Evolutionary conservation across 345 rosid genomes (phyloP), one percentile per base, ranked within the genome.

Genomic region (Gossypium raimondii): DNA sequence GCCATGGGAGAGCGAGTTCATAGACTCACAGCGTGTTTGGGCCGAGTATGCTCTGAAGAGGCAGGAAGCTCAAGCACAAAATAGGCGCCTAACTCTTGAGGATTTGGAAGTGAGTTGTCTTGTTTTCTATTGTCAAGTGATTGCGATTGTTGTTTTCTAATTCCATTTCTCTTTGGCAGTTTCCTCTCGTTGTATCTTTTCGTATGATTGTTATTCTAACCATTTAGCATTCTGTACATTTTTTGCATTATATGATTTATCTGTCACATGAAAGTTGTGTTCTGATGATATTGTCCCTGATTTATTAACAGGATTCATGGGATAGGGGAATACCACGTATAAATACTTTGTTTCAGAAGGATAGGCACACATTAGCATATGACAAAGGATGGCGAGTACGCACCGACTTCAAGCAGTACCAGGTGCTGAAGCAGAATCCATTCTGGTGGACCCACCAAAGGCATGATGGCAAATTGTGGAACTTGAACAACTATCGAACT

Each of bases 401-500:
- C 52, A 96, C 99, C 16, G 99, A 96, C 83, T 96, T 96, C 75
- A 96, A 96, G 88, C 99, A 93, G 76, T 96, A 96, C 81, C 99
- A 96, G 82, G 99, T 96, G 78, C 81, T 93, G 75, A 96, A 96
- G 79, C 99, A 96, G 84, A 93, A 96, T 70, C 99, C 98, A 71
- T 96, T 96, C 89, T 96, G 98, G 98, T 96, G 99, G 99, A 96
- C 99, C 0, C 98, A 96, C 81, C 99, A 96, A 84, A 90, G 98
- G 80, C 99, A 96, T 80, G 99, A 96, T 86, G 99, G 99, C 60
- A 93, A 96, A 83, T 72, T 96, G 75, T 96, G 99, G 99, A 96
- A 96, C 86, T 84, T 96, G 89, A 96, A 96, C 84, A 96, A 96
- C 78, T 96, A 96, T 80, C 84, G 98, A 45, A 93, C 98, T 80